phyloP scores from a whole-genome alignment of 2,329 filamentous ascomycete species.

The Zasmidium cellare region DNA sequence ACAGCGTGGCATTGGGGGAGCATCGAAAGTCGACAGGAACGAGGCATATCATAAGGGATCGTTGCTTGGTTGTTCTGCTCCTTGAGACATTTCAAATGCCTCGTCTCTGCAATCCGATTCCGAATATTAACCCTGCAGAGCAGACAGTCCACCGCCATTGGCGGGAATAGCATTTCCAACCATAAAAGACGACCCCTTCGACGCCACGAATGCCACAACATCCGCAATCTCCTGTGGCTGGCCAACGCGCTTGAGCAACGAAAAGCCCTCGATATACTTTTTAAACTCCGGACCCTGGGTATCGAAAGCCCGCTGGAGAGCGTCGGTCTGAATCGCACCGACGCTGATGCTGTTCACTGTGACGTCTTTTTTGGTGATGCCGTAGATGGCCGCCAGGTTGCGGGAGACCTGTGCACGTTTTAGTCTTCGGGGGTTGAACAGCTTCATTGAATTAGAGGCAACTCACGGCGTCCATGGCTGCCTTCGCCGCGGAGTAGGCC shows the following conservation, averaged over 20 bases:
- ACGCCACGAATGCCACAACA: constrained; percentile 17
- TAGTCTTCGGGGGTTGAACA: neutral
- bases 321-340: constrained; percentile 12
- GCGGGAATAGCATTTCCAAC: constrained; percentile 12
- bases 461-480: constrained; percentile 12
- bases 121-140: constrained; percentile 11
- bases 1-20: too few species aligned
- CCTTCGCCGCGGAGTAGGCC: constrained; percentile 11
- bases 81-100: too few species aligned
- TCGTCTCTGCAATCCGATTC: too few species aligned
- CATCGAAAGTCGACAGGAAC: too few species aligned
- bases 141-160: constrained; percentile 11
- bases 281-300: constrained; percentile 4
- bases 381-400: constrained; percentile 9
- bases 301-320: neutral
- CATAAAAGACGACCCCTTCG: constrained; percentile 3
- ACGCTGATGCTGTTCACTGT: constrained; percentile 17
- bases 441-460: neutral
- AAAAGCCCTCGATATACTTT: neutral
- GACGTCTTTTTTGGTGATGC: constrained; percentile 5
- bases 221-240: constrained; percentile 14
- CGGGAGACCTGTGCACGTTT: neutral
- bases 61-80: too few species aligned
- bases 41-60: too few species aligned
- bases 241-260: constrained; percentile 12